phyloP scores from a whole-genome alignment of 2,329 filamentous ascomycete species.

The Sporothrix pallida region DNA sequence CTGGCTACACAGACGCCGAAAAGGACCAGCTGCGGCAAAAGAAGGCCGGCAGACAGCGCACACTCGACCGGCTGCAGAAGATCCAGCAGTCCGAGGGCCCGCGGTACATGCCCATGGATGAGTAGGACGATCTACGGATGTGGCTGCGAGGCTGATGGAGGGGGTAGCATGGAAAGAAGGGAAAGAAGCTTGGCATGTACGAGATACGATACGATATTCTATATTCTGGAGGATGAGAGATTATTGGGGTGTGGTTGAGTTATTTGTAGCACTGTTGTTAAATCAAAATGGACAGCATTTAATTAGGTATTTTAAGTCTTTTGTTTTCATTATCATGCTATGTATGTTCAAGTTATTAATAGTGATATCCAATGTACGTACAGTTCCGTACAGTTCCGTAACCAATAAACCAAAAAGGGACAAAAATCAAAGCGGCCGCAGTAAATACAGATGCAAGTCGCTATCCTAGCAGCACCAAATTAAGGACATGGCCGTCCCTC shows the following conservation, averaged over 20 bases:
- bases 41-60: conserved; percentile 49
- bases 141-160: not conserved
- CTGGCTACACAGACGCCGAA: conserved; percentile 64
- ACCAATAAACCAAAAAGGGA: not conserved
- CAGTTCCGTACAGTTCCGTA: not conserved
- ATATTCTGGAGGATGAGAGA: not conserved
- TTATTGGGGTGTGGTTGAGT: not conserved
- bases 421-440: not conserved
- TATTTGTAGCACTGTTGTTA: not conserved
- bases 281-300: conserved; percentile 3
- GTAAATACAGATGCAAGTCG: not conserved
- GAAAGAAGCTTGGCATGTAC: not conserved
- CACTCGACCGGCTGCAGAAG: conserved; percentile 39
- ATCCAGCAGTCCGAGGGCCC: conserved; percentile 53
- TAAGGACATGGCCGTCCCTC: not conserved
- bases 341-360: not conserved
- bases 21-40: conserved; percentile 62
- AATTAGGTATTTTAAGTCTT: not conserved
- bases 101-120: conserved; percentile 39
- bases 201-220: not conserved
- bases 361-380: not conserved
- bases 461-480: not conserved
- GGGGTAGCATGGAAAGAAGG: not conserved
- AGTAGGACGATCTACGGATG: not conserved
- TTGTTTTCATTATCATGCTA: conserved; percentile 26